phyloP scores from a whole-genome alignment of 371 early-diverging fungal species.

The Mucor ambiguus region DNA sequence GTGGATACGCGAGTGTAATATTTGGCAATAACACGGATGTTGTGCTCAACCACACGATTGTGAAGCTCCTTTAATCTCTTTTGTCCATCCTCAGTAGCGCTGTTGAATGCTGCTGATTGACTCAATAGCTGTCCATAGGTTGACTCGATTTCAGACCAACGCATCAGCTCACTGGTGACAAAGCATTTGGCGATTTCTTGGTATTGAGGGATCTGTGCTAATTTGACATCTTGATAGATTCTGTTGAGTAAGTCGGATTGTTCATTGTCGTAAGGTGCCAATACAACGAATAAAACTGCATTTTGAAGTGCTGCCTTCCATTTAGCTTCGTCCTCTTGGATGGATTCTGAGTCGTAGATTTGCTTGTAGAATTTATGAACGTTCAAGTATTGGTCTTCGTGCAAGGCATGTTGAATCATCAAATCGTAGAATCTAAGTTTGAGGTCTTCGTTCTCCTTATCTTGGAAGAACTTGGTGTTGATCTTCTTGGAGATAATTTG shows the following conservation, averaged over 20 bases:
- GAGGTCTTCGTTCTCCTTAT: conserved; percentile 83
- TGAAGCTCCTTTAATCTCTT: conserved; percentile 87
- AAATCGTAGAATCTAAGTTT: conserved; percentile 94
- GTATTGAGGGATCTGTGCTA: conserved; percentile 67
- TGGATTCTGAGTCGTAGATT: conserved; percentile 82
- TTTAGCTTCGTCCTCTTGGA: conserved; percentile 80
- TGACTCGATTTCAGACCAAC: conserved; percentile 92
- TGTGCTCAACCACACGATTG: conserved; percentile 96
- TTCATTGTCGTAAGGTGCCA: conserved; percentile 96
- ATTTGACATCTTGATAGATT: conserved; percentile 75
- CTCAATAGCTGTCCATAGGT: conserved; percentile 78
- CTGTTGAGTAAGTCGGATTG: conserved; percentile 92
- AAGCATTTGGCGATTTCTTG: conserved; percentile 87
- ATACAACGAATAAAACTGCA: conserved; percentile 80
- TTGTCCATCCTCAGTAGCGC: conserved; percentile 73
- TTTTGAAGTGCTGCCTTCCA: conserved; percentile 82
- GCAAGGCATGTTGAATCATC: conserved; percentile 93
- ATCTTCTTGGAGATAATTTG: conserved; percentile 96
- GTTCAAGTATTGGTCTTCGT: conserved; percentile 87
- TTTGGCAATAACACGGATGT: conserved; percentile 94
- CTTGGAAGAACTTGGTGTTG: conserved; percentile 89
- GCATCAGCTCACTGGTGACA: conserved; percentile 89
- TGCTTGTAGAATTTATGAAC: conserved; percentile 91
- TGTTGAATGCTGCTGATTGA: conserved; percentile 72
- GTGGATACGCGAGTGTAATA: conserved; percentile 92